Percentiles rank a stretch among this genome's conserved stretches.
Evolutionary conservation across 2,329 filamentous ascomycete species (phyloP).

Genomic region (Claviceps arundinis): DNA sequence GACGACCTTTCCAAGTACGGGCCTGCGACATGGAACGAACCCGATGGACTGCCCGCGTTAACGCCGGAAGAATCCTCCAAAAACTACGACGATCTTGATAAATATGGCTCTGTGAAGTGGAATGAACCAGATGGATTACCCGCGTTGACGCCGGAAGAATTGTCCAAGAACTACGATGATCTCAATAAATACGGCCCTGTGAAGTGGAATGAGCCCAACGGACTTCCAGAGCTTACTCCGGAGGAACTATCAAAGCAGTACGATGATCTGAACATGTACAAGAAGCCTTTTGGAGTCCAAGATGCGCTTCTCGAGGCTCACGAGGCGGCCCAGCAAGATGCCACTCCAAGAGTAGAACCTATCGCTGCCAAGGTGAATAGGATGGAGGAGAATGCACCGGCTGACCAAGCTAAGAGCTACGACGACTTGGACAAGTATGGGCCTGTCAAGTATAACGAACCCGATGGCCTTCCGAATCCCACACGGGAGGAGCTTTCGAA

Average conservation of each 20-base stretch:
- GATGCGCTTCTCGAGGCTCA: constrained; percentile 8
- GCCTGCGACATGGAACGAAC: constrained; percentile 23
- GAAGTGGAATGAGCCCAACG: constrained; percentile 18
- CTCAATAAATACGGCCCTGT: constrained; percentile 20
- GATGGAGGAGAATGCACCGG: neutral
- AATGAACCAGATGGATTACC: constrained; percentile 19
- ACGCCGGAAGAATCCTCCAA: constrained; percentile 26
- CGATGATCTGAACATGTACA: constrained; percentile 23
- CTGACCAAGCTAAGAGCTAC: constrained; percentile 1
- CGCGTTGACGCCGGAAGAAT: constrained; percentile 20
- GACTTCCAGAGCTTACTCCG: constrained; percentile 12
- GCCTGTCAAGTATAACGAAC: constrained; percentile 6
- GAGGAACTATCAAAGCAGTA: constrained; percentile 20
- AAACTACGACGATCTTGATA: constrained; percentile 23
- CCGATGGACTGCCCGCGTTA: constrained; percentile 18
- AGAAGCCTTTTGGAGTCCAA: constrained; percentile 3
- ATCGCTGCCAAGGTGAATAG: constrained; percentile 4
- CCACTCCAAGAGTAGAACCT: constrained; percentile 6
- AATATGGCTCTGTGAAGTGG: constrained; percentile 19
- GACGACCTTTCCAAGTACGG: constrained; percentile 24
- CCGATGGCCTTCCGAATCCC: constrained; percentile 5
- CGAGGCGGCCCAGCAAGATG: constrained; percentile 6
- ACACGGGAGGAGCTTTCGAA: constrained; percentile 18
- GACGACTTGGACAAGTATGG: constrained; percentile 8
- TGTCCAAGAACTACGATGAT: constrained; percentile 27